Conservation (phyloP, 116 monocot species). For the Zostera marina region DNA sequence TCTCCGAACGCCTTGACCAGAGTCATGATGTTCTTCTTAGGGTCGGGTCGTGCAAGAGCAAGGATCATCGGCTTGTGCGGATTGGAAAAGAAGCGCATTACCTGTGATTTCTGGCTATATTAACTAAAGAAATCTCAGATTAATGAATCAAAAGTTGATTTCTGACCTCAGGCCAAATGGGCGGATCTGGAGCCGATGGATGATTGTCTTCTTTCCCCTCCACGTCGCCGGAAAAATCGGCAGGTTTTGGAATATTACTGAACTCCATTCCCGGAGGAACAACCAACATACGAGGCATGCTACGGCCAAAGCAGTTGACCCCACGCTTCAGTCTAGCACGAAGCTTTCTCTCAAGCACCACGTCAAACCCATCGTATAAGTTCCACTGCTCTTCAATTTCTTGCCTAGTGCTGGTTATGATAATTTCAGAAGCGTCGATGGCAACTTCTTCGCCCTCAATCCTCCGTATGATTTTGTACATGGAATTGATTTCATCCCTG, state of each 20-base stretch:
- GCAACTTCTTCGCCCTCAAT: conserved; percentile 94
- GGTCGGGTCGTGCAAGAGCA: conserved; percentile 93
- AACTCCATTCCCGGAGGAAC: conserved; percentile 99
- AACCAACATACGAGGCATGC: conserved; percentile 92
- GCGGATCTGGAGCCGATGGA: conserved; percentile 49
- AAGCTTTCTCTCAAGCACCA: conserved; percentile 68
- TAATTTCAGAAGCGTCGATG: conserved; percentile 81
- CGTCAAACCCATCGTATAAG: conserved; percentile 97
- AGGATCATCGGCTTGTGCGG: conserved; percentile 98
- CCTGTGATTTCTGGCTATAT: no score
- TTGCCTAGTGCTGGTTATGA: conserved; percentile 88
- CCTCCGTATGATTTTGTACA: conserved; percentile 89
- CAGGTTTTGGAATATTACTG: conserved; percentile 46
- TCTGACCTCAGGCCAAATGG: conserved; percentile 98
- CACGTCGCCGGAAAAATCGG: conserved; percentile 44
- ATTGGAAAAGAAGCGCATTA: conserved; percentile 96
- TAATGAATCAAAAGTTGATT: neutral
- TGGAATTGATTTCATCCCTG: conserved; percentile 85
- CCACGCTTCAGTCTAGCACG: conserved; percentile 91
- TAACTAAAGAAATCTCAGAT: conserved; percentile 1
- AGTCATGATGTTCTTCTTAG: conserved; percentile 90
- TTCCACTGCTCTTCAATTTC: conserved; percentile 97
- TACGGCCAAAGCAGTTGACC: conserved; percentile 84
- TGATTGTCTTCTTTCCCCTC: conserved; percentile 59
- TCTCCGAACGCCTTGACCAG: conserved; percentile 98